Conservation (phyloP, 352 stramenopile genomes). For the Globisporangium recalcitrans region DNA sequence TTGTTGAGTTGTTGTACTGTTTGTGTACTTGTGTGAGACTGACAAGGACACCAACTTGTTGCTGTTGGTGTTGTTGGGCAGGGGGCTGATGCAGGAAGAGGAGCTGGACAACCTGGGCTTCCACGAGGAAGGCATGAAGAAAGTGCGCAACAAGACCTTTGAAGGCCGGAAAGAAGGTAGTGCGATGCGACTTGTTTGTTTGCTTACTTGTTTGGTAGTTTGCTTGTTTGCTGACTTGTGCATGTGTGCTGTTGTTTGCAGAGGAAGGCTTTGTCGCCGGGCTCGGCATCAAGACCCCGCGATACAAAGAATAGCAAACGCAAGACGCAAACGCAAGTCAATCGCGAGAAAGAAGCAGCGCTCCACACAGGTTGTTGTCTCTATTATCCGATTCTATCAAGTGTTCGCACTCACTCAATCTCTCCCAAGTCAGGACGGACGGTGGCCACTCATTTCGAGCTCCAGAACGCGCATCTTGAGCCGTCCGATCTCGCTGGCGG, state of each 20-base stretch:
- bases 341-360: not conserved
- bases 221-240: not conserved
- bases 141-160: conserved; percentile 39
- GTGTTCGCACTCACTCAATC: not conserved
- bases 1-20: not conserved
- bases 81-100: conserved; percentile 79
- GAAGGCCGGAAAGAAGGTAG: conserved; percentile 74
- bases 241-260: conserved; percentile 13
- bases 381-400: not conserved
- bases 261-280: conserved; percentile 81
- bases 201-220: not conserved
- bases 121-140: conserved; percentile 74
- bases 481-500: conserved; percentile 42
- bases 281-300: conserved; percentile 61
- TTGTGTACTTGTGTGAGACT: not conserved
- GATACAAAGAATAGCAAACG: conserved; percentile 47
- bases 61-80: conserved; percentile 17
- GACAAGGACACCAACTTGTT: not conserved
- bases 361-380: not conserved
- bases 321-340: conserved; percentile 3
- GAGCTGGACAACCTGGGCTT: conserved; percentile 83
- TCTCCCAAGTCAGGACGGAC: not conserved
- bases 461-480: conserved; percentile 66
- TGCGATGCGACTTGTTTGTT: not conserved
- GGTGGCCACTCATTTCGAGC: conserved; percentile 29